Evolutionary conservation across 495 filamentous ascomycete genomes (phyloP).

Genomic region (Pyrenopolyporus hunteri): DNA sequence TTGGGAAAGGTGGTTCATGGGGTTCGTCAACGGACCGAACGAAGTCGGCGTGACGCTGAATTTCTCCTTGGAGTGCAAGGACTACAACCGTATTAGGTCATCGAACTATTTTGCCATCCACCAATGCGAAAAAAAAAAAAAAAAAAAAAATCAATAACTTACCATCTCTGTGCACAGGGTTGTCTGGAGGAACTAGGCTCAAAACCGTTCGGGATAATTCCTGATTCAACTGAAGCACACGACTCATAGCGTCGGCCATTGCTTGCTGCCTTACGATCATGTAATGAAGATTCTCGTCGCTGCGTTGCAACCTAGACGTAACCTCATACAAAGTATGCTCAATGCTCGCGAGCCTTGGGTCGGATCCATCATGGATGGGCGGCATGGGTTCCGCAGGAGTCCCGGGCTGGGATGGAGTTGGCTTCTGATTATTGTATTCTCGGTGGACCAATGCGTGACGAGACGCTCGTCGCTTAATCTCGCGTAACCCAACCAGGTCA

Average conservation of each 20-base stretch:
- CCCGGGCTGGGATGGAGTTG: constrained; percentile 74
- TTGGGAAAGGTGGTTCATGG: constrained; percentile 75
- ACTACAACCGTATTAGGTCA: constrained; percentile 60
- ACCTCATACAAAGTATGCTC: constrained; percentile 87
- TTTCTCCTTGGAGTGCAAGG: constrained; percentile 77
- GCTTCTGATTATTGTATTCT: constrained; percentile 88
- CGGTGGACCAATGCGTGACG: constrained; percentile 93
- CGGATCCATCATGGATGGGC: constrained; percentile 68
- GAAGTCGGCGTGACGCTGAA: constrained; percentile 82
- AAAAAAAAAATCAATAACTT: constrained; percentile 47
- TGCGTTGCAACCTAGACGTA: constrained; percentile 72
- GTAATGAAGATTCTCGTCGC: constrained; percentile 81
- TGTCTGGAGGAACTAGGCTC: constrained; percentile 69
- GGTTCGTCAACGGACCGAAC: constrained; percentile 71
- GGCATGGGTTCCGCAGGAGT: constrained; percentile 82
- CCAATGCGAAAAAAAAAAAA: too few relatives aligned
- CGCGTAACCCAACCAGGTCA: constrained; percentile 86
- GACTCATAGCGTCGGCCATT: constrained; percentile 79
- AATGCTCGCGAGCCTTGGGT: constrained; percentile 74
- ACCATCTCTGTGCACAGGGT: constrained; percentile 67
- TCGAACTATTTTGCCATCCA: constrained; percentile 6
- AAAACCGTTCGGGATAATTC: constrained; percentile 77
- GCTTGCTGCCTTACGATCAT: constrained; percentile 81
- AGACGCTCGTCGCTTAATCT: constrained; percentile 97
- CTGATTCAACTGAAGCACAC: constrained; percentile 70